phyloP scores from a whole-genome alignment of 2,329 filamentous ascomycete species.

The Paecilomyces sp. region DNA sequence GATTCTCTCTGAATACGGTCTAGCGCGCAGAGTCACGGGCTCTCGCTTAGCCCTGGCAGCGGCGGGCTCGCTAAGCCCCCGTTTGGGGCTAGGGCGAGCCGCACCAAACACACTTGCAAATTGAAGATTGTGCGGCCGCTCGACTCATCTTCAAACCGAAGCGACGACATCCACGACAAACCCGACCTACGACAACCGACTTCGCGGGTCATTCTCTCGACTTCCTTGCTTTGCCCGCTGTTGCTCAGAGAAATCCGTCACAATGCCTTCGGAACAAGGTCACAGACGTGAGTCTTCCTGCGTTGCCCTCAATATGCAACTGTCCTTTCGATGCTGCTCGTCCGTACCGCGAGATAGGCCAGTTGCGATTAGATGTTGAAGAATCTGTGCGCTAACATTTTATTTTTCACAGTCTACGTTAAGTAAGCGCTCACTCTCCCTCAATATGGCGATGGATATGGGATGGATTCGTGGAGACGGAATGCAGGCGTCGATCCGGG shows the following conservation, averaged over 20 bases:
- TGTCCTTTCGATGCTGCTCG: slow-evolving; percentile 2
- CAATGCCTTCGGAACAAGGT: slow-evolving; percentile 82
- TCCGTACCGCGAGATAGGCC: slow-evolving; percentile 6
- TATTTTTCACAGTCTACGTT: slow-evolving; percentile 63
- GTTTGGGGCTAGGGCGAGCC: slow-evolving; percentile 27
- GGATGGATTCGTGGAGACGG: neutral
- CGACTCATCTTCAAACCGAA: slow-evolving; percentile 22
- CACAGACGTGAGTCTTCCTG: slow-evolving; percentile 69
- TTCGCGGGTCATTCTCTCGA: slow-evolving; percentile 35
- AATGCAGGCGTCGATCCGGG: slow-evolving; percentile 1
- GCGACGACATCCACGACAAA: slow-evolving; percentile 37
- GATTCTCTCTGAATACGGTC: slow-evolving; percentile 4
- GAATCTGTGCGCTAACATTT: slow-evolving; percentile 20
- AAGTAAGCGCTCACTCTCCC: slow-evolving; percentile 59
- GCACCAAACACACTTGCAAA: slow-evolving; percentile 30
- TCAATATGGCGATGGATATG: slow-evolving; percentile 12
- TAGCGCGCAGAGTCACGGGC: slow-evolving; percentile 23
- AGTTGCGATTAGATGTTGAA: slow-evolving; percentile 1
- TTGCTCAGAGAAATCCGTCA: slow-evolving; percentile 48
- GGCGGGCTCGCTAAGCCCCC: slow-evolving; percentile 27
- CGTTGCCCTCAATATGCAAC: slow-evolving; percentile 3
- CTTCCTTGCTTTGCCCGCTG: slow-evolving; percentile 34
- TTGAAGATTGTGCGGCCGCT: slow-evolving; percentile 28
- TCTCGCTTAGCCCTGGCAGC: slow-evolving; percentile 25
- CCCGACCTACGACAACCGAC: slow-evolving; percentile 27